Evolutionary conservation across 805 yeast species (phyloP).

Genomic region (Starmerella apis): DNA sequence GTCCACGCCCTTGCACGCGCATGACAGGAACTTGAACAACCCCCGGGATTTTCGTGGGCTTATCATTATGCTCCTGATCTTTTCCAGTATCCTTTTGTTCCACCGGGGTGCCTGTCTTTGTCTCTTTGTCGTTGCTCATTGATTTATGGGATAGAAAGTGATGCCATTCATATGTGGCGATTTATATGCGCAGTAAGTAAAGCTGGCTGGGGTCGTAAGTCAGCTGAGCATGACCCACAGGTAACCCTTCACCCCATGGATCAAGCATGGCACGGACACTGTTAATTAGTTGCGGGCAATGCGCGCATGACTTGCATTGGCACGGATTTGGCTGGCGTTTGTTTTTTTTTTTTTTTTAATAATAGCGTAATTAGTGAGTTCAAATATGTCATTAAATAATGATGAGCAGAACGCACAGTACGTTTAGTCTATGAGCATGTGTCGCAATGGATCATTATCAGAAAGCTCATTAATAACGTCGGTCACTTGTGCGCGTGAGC

Average conservation of each 20-base stretch:
- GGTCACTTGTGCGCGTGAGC: conserved; percentile 29
- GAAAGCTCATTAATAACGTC: conserved; percentile 28
- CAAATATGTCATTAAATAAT: too few species aligned
- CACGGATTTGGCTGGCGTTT: too few species aligned
- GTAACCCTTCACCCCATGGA: not conserved
- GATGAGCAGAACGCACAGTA: too few species aligned
- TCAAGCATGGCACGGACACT: not conserved
- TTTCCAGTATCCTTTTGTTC: not conserved
- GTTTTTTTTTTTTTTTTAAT: too few species aligned
- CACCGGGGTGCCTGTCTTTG: not conserved
- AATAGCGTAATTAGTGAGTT: too few species aligned
- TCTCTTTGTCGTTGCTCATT: not conserved
- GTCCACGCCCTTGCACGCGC: conserved; percentile 10
- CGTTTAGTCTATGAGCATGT: conserved; percentile 14
- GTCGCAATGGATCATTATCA: conserved; percentile 22
- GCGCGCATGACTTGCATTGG: not conserved
- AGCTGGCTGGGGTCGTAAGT: not conserved
- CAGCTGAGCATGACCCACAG: not conserved
- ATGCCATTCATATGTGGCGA: not conserved
- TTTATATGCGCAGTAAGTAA: not conserved
- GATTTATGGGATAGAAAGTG: not conserved
- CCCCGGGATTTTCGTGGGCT: conserved; percentile 8
- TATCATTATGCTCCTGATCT: not conserved
- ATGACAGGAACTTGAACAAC: conserved; percentile 14
- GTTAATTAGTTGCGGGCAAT: too few species aligned